These are phyloP conservation scores for Fusarium lyarnte DNA, from an alignment of 2,329 filamentous ascomycete species.

Conservation along the genomic window DNA sequence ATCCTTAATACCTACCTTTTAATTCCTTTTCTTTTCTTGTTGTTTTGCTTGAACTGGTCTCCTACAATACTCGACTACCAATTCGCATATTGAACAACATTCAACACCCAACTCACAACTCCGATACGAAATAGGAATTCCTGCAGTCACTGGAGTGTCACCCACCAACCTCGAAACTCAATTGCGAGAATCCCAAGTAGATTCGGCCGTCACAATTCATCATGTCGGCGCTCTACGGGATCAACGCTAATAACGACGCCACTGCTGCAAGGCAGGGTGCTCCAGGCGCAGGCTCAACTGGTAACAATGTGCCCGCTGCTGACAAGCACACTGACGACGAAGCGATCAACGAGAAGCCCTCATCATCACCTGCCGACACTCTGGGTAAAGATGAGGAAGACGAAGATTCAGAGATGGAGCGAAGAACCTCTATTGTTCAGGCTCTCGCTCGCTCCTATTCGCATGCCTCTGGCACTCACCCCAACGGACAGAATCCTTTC, in stretches of 20 bases:
- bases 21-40: conserved; percentile 16
- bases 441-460: conserved; percentile 66
- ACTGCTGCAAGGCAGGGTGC: conserved; percentile 56
- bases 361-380: conserved; percentile 42
- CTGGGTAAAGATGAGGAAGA: conserved; percentile 46
- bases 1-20: conserved; percentile 37
- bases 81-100: conserved; percentile 2
- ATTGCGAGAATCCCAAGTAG: conserved; percentile 33
- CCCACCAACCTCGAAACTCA: conserved; percentile 4
- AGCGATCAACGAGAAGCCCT: conserved; percentile 39
- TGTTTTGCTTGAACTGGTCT: conserved; percentile 9
- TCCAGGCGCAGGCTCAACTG: conserved; percentile 45
- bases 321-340: conserved; percentile 50
- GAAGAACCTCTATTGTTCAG: conserved; percentile 63
- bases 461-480: conserved; percentile 52
- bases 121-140: conserved; percentile 2
- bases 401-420: conserved; percentile 56
- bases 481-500: conserved; percentile 60
- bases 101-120: background rate
- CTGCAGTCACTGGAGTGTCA: conserved; percentile 4
- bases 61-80: background rate
- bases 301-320: conserved; percentile 27
- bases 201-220: conserved; percentile 19
- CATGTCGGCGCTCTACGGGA: conserved; percentile 39
- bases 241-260: conserved; percentile 58